Percentiles rank a stretch among this genome's conserved stretches.
Evolutionary conservation across 768 basidiomycete species (phyloP).

Genomic region (Clavaria fumosa): DNA sequence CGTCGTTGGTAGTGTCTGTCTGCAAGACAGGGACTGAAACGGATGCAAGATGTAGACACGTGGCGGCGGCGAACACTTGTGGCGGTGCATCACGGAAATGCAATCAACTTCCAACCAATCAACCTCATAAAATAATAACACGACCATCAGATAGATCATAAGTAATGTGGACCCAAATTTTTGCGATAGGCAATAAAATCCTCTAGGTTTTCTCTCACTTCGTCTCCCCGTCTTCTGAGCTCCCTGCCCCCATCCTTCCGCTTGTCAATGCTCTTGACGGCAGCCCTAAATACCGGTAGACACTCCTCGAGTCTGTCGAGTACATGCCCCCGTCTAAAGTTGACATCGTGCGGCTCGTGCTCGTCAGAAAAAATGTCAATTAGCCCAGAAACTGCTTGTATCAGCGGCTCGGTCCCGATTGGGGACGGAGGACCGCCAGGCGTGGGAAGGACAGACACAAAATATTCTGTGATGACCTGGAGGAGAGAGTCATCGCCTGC

Average conservation of each 20-base stretch:
- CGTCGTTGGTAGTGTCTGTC: no score
- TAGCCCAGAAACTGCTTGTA: constrained; percentile 68
- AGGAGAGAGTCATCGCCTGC: neutral
- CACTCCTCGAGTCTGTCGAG: constrained; percentile 39
- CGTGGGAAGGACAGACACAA: constrained; percentile 48
- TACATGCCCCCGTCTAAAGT: constrained; percentile 53
- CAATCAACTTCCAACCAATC: neutral
- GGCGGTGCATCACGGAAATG: no score
- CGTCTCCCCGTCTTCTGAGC: constrained; percentile 53
- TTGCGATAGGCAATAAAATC: constrained; percentile 65
- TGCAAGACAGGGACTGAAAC: no score
- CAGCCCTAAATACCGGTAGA: constrained; percentile 46
- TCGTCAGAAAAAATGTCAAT: constrained; percentile 95
- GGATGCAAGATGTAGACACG: no score
- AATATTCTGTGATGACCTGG: constrained; percentile 47
- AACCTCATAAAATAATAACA: neutral
- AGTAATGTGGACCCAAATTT: constrained; percentile 34
- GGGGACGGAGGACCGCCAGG: constrained; percentile 23
- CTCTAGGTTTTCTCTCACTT: constrained; percentile 57
- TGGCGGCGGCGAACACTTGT: no score
- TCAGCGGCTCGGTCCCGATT: constrained; percentile 46
- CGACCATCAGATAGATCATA: no score
- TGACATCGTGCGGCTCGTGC: constrained; percentile 57
- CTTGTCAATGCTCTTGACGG: constrained; percentile 49
- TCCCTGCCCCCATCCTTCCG: constrained; percentile 53